Base-by-base conservation (phyloP, 768 basidiomycete species). In the Leucocoprinus leucothites region DNA sequence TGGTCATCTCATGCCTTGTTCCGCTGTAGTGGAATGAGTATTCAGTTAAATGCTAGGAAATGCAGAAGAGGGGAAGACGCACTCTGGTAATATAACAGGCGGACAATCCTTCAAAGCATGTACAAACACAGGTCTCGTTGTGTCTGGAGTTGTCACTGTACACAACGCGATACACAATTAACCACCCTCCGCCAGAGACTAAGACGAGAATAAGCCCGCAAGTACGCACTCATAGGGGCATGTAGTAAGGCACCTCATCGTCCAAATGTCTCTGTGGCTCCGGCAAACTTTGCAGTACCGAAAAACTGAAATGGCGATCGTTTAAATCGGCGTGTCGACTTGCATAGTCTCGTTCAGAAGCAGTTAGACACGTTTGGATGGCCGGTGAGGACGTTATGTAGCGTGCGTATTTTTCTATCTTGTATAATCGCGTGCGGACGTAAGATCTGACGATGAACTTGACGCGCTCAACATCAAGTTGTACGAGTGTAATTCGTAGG, bases 361-460 rank as follows among this genome's bases (percentile, higher is more conserved):
- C 82, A 0, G 94, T 94, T 44, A 98, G 71, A 28, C 85, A 80
- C n/a, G 78, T 81, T 63, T 95, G 93, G 1, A 89, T 69, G 8
- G 84, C 83, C 0, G 84, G 84, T 24, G 84, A 86, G 7, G 79
- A 75, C 21, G 81, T 82, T 44, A 98, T 89, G 59, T 84, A 85
- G 16, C 91, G 84, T 26, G 94, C 88, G 64, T 84, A 94, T 65
- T 85, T 87, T 70, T 97, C 95, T 45, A 96, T 89, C 94, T 98
- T 98, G 76, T 80, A 85, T 49, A 96, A 68, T 57, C 94, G 77
- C 25, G 89, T 91, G 21, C 95, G 81, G 3, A 96, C 80, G 67
- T 96, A 98, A 1, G 92, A 91, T 55, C 94, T 74, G 22, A 97
- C 84, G 53, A 96, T 82, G 65, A 94, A 98, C 70, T 94, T 95